Conservation (phyloP, 306 rosid genomes). For the Citrullus mucosospermus region DNA sequence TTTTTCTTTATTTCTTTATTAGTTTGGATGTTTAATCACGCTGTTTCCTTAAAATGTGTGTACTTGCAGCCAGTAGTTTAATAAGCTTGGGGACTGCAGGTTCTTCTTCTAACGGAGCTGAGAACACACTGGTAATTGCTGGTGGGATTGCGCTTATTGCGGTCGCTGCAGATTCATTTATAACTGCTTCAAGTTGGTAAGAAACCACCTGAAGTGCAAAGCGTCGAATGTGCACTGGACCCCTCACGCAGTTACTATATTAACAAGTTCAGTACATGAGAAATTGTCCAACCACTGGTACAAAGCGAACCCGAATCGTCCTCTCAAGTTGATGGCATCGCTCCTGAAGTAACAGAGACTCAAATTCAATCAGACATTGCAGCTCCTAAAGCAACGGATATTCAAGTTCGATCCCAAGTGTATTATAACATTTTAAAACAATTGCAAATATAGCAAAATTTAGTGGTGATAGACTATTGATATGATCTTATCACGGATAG, state of each 20-base stretch:
- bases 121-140: conserved; percentile 50
- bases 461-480: no score
- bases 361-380: conserved; percentile 2
- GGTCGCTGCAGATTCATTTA: conserved; percentile 55
- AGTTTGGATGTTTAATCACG: no score
- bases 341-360: not conserved
- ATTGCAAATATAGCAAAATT: no score
- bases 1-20: no score
- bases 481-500: no score
- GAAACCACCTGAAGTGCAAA: conserved; percentile 42
- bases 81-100: conserved; percentile 84
- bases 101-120: conserved; percentile 61
- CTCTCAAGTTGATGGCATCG: conserved; percentile 1
- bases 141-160: conserved; percentile 54
- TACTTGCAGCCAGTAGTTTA: no score
- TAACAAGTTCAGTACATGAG: conserved; percentile 55
- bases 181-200: conserved; percentile 76
- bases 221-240: conserved; percentile 59
- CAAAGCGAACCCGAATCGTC: conserved; percentile 14
- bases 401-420: not conserved
- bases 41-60: no score
- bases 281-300: conserved; percentile 29
- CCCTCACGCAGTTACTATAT: conserved; percentile 77
- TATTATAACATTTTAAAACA: no score
- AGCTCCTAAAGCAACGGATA: not conserved